Conservation (phyloP, 257 asterid species). For the Salvia splendens region DNA sequence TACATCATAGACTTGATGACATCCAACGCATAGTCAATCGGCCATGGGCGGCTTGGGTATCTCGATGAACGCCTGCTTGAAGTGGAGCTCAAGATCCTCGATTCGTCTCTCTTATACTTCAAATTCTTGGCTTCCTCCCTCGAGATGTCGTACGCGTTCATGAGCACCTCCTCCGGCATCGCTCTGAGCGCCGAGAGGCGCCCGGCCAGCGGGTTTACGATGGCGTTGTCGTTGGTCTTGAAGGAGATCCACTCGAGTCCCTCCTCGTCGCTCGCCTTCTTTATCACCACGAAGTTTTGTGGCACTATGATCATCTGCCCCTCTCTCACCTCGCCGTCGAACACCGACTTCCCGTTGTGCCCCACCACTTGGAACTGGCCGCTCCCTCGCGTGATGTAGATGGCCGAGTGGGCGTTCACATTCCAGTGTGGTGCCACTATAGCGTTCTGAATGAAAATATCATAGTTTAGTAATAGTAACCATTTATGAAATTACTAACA, state of each 20-base stretch:
- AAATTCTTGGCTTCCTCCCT: constrained; percentile 46
- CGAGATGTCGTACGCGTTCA: constrained; percentile 42
- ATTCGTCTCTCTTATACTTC: constrained; percentile 57
- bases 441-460: constrained; percentile 45
- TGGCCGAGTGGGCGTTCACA: constrained; percentile 49
- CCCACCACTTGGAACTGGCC: constrained; percentile 59
- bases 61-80: constrained; percentile 15
- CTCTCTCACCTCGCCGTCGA: constrained; percentile 50
- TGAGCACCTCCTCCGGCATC: constrained; percentile 62
- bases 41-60: constrained; percentile 34
- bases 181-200: constrained; percentile 47
- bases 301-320: constrained; percentile 63
- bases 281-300: constrained; percentile 50
- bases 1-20: constrained; percentile 38
- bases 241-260: constrained; percentile 62
- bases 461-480: too few species aligned
- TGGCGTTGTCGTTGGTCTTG: constrained; percentile 62
- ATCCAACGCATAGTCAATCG: constrained; percentile 39
- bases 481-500: too few species aligned
- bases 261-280: constrained; percentile 46
- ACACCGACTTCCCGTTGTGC: constrained; percentile 38
- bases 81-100: constrained; percentile 36
- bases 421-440: constrained; percentile 56
- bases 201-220: constrained; percentile 49
- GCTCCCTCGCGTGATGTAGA: constrained; percentile 50